Conservation (phyloP, 1,284 basidiomycete species). For the Ustilago curta region DNA sequence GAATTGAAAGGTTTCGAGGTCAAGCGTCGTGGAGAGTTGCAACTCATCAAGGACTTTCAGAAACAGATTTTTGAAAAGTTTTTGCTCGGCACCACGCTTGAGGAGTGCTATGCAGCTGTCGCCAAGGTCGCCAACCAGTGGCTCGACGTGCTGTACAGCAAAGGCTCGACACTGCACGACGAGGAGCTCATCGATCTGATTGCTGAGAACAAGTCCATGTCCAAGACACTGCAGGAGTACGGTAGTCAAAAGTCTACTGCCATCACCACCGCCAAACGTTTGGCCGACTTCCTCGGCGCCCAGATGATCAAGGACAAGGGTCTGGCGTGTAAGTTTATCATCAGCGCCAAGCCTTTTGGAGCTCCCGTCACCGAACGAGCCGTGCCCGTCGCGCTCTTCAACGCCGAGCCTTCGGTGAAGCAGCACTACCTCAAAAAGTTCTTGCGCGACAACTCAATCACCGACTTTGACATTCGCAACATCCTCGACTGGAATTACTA, state of each 20-base stretch:
- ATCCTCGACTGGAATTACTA: slow-evolving; percentile 99
- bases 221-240: slow-evolving; percentile 95
- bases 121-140: slow-evolving; percentile 95
- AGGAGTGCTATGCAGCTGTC: slow-evolving; percentile 95
- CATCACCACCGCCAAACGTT: slow-evolving; percentile 92
- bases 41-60: slow-evolving; percentile 99
- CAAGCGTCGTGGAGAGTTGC: slow-evolving; percentile 95
- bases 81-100: slow-evolving; percentile 87
- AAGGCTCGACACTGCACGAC: slow-evolving; percentile 84
- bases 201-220: slow-evolving; percentile 98
- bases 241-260: slow-evolving; percentile 97
- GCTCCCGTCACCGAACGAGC: slow-evolving; percentile 97
- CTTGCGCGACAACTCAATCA: slow-evolving; percentile 91
- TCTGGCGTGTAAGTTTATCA: slow-evolving; percentile 98
- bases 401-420: slow-evolving; percentile 91
- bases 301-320: slow-evolving; percentile 99
- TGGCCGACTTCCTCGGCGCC: slow-evolving; percentile 96
- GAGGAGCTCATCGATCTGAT: slow-evolving; percentile 97
- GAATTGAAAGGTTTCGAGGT: slow-evolving; percentile 99
- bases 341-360: slow-evolving; percentile 91
- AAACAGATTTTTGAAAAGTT: slow-evolving; percentile 99
- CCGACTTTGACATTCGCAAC: slow-evolving; percentile 89
- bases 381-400: slow-evolving; percentile 98
- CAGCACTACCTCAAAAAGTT: slow-evolving; percentile 92
- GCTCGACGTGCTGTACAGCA: slow-evolving; percentile 93